Percentiles rank a stretch among this genome's conserved stretches.
Evolutionary conservation across 1,284 basidiomycete genomes (phyloP).

Genomic region (Cryptococcus floricola): DNA sequence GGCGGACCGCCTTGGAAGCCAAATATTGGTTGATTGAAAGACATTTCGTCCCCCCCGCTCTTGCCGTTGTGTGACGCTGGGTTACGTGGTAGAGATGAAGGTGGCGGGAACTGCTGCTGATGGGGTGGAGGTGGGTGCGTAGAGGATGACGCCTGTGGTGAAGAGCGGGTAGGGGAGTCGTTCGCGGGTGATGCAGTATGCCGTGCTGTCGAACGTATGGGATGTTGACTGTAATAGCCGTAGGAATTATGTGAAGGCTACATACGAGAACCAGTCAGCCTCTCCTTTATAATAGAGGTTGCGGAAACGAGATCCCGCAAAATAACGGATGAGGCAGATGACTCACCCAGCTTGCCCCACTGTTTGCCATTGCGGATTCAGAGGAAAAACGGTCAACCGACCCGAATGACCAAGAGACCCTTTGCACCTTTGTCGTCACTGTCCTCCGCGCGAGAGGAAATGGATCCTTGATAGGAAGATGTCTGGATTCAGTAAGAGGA

Average conservation of each 20-base stretch:
- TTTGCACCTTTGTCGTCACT: too few species aligned
- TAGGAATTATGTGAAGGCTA: not conserved
- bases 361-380: too few species aligned
- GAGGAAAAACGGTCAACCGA: too few species aligned
- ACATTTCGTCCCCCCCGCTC: not conserved
- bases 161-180: not conserved
- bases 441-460: too few species aligned
- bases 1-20: not conserved
- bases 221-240: not conserved
- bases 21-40: slow-evolving; percentile 1
- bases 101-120: slow-evolving; percentile 9
- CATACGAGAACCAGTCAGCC: too few species aligned
- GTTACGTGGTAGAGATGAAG: slow-evolving; percentile 20
- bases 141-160: slow-evolving; percentile 5
- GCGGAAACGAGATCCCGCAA: too few species aligned
- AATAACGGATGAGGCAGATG: too few species aligned
- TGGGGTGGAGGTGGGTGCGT: slow-evolving; percentile 9
- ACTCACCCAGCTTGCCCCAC: too few species aligned
- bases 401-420: too few species aligned
- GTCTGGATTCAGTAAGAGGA: too few species aligned
- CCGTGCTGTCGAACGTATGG: not conserved
- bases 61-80: slow-evolving; percentile 5
- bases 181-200: not conserved
- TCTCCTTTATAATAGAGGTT: too few species aligned
- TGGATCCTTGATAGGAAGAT: too few species aligned